phyloP scores from a whole-genome alignment of 2,329 filamentous ascomycete genomes.

The Botrytis porri region DNA sequence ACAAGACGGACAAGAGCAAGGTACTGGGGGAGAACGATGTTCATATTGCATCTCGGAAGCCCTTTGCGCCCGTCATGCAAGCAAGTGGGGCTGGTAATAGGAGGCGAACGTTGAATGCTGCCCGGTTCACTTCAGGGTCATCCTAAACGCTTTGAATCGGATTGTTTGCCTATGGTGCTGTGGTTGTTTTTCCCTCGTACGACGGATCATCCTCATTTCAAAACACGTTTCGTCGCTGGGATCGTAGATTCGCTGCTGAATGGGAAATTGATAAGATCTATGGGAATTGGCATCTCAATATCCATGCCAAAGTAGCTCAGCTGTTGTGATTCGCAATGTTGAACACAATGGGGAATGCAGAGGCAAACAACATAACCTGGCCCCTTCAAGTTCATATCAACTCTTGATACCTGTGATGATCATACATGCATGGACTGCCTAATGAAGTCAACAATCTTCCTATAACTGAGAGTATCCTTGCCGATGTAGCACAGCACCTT shows the following conservation, averaged over 20 bases:
- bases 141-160: not conserved
- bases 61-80: conserved; percentile 15
- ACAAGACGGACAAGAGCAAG: not conserved
- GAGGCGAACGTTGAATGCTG: not conserved
- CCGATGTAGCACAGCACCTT: not conserved
- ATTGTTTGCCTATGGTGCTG: not conserved
- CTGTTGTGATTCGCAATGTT: not conserved
- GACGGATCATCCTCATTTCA: not conserved
- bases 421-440: not conserved
- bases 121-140: not conserved
- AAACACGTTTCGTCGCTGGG: not conserved
- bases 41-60: not conserved
- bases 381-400: not conserved
- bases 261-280: not conserved
- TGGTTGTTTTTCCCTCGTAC: not conserved
- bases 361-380: not conserved
- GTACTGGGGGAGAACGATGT: not conserved
- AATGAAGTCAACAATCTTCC: not conserved
- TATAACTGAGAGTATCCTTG: not conserved
- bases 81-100: not conserved
- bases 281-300: not conserved
- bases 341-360: not conserved
- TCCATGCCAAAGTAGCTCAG: not conserved
- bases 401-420: not conserved
- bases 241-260: not conserved